Evolutionary conservation across 441 rosid species (phyloP), one percentile per base, ranked within the genome.

Genomic region (Pelargonium cotyledonis): DNA sequence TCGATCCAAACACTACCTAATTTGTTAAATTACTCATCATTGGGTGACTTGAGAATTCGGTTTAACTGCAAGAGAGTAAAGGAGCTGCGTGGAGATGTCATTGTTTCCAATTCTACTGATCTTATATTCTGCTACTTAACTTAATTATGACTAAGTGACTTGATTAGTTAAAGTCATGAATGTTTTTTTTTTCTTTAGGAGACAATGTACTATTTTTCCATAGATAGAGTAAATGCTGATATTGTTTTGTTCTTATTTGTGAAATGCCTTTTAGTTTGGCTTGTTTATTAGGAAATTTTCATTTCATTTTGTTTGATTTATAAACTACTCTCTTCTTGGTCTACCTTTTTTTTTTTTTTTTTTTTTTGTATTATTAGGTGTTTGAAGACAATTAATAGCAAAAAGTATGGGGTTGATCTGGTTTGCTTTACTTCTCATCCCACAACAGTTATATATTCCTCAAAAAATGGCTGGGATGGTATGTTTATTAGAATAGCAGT

Each of bases 401-500:
- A 94, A 81, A 94, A 91, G 80, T 94, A 94, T 72, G 97, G 98
- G 14, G 95, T 94, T 72, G 98, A 91, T 83, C 83, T 91, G 57
- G 98, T 94, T 79, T 84, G 88, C 77, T 94, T 91, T 80, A 91
- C 97, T 76, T 87, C 90, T 53, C 95, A 89, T 79, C 97, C 97
- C 8, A 88, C 96, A 8, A 94, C 96, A 71, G 96, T 91, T 70
- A 89, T 91, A 83, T 94, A 91, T 84, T 89, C 97, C 44, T 94
- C 98, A 46, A 86, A 88, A 79, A 94, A 91, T 81, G 98, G 98
- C 67, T 94, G 97, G 98, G 97, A 94, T 75, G 96, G 97, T 89
- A 82, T 71, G 88, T 72, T 70, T 70, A 21, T 67, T 15, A 29
- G 35, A 29, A 29, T 15, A 55, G 18, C 61, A 15, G 23, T 55